phyloP scores from a whole-genome alignment of 1,284 basidiomycete species.

The Cryptococcus sp. region DNA sequence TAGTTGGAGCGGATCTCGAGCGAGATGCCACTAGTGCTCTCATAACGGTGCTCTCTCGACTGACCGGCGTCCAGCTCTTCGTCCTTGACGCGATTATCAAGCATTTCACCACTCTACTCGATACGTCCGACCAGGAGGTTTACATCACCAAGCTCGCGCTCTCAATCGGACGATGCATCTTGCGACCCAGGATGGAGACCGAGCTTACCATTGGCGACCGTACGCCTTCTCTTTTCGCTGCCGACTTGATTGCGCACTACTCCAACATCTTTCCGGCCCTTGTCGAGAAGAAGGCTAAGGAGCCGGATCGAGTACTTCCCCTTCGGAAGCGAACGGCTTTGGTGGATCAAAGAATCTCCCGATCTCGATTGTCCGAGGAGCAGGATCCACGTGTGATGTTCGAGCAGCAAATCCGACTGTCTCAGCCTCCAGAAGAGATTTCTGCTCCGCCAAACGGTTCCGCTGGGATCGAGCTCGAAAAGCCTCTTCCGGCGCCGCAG shows the following conservation, averaged over 20 bases:
- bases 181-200: constrained; percentile 75
- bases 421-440: too few relatives aligned
- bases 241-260: constrained; percentile 77
- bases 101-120: constrained; percentile 61
- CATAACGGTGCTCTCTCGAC: constrained; percentile 59
- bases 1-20: constrained; percentile 59
- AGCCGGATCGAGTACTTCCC: constrained; percentile 74
- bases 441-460: too few relatives aligned
- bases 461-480: too few relatives aligned
- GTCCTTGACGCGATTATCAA: constrained; percentile 73
- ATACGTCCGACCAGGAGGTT: constrained; percentile 63
- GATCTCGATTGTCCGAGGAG: constrained; percentile 51
- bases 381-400: constrained; percentile 48
- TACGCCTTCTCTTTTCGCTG: constrained; percentile 71
- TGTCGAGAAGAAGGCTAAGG: constrained; percentile 73
- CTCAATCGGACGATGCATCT: constrained; percentile 73
- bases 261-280: constrained; percentile 69
- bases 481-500: too few relatives aligned
- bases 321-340: constrained; percentile 79
- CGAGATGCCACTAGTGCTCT: constrained; percentile 62
- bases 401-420: constrained; percentile 38
- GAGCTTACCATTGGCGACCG: constrained; percentile 79
- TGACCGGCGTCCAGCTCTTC: constrained; percentile 74
- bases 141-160: constrained; percentile 81
- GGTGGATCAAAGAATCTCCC: constrained; percentile 72